These are phyloP conservation scores for Gastrolobium villosum DNA, from an alignment of 306 rosid genomes.

Conservation along the genomic window DNA sequence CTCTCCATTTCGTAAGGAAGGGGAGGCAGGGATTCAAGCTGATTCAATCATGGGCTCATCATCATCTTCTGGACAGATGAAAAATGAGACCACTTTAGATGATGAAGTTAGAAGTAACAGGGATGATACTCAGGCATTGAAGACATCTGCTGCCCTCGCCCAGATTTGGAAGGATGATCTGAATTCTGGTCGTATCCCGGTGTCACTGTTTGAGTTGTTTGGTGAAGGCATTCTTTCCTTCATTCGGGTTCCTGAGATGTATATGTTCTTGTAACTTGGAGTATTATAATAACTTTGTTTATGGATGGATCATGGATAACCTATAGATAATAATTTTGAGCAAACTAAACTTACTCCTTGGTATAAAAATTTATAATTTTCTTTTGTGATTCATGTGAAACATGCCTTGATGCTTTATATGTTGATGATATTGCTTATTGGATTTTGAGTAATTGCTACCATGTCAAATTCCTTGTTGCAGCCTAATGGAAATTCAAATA, in stretches of 20 bases:
- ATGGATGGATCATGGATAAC: conserved; percentile 10
- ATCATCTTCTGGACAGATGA: conserved; percentile 48
- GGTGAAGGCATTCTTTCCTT: conserved; percentile 78
- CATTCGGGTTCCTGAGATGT: conserved; percentile 75
- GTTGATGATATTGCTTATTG: not conserved
- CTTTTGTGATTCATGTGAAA: not conserved
- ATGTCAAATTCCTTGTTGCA: conserved; percentile 13
- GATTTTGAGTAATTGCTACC: not conserved
- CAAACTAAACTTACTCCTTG: conserved; percentile 28
- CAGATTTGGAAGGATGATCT: conserved; percentile 85
- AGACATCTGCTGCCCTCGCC: conserved; percentile 63
- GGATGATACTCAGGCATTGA: conserved; percentile 45
- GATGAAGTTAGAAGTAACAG: conserved; percentile 35
- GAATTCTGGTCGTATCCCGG: conserved; percentile 67
- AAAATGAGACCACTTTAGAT: conserved; percentile 42
- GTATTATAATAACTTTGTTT: conserved; percentile 10
- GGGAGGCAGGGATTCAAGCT: conserved; percentile 48
- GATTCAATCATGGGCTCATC: conserved; percentile 50
- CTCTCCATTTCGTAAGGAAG: conserved; percentile 48
- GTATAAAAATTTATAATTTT: conserved; percentile 27
- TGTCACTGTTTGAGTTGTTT: conserved; percentile 63
- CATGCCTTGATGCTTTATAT: conserved; percentile 18
- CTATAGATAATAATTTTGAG: not conserved
- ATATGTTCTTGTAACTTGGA: conserved; percentile 59
- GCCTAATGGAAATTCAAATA: not conserved